A percentile compares a stretch with the other conserved stretches of the same genome.
These are phyloP conservation scores for Craspedostauros australis DNA, from an alignment of 108 stramenopile genomes.

Conservation along the genomic window DNA sequence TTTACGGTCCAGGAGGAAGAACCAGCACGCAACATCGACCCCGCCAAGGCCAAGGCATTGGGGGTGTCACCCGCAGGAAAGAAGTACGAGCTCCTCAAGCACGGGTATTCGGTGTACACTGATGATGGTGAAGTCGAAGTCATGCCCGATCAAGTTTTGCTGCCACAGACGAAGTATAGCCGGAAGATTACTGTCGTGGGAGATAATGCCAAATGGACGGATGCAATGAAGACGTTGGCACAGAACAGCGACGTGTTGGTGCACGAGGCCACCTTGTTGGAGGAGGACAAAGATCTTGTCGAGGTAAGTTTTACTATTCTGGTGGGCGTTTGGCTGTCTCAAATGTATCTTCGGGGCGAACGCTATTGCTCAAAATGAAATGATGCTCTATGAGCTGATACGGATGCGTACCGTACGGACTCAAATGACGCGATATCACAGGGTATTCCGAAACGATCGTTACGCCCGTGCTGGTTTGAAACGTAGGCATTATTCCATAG, in stretches of 20 bases:
- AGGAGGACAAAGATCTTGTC: slow-evolving; percentile 34
- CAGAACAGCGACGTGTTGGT: slow-evolving; percentile 72
- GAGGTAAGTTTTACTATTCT: slow-evolving; percentile 10
- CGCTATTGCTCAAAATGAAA: background rate
- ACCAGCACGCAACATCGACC: slow-evolving; percentile 56
- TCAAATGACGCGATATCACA: too few species aligned
- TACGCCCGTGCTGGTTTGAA: too few species aligned
- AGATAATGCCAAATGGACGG: slow-evolving; percentile 59
- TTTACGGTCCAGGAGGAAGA: slow-evolving; percentile 64
- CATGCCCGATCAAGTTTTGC: slow-evolving; percentile 53
- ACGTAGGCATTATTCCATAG: too few species aligned
- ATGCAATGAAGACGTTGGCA: slow-evolving; percentile 50
- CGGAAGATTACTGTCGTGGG: slow-evolving; percentile 66
- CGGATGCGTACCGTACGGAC: too few species aligned
- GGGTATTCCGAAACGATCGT: too few species aligned
- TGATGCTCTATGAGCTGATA: too few species aligned
- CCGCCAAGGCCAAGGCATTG: slow-evolving; percentile 47
- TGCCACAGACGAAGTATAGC: slow-evolving; percentile 21
- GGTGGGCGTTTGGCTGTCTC: background rate
- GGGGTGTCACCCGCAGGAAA: slow-evolving; percentile 48
- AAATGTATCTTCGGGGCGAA: background rate
- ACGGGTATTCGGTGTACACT: slow-evolving; percentile 49
- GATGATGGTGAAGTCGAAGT: slow-evolving; percentile 53
- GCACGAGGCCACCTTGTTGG: slow-evolving; percentile 81
- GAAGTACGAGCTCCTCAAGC: slow-evolving; percentile 66